phyloP scores from a whole-genome alignment of 1,284 basidiomycete species.

The Sporisorium exsertum region DNA sequence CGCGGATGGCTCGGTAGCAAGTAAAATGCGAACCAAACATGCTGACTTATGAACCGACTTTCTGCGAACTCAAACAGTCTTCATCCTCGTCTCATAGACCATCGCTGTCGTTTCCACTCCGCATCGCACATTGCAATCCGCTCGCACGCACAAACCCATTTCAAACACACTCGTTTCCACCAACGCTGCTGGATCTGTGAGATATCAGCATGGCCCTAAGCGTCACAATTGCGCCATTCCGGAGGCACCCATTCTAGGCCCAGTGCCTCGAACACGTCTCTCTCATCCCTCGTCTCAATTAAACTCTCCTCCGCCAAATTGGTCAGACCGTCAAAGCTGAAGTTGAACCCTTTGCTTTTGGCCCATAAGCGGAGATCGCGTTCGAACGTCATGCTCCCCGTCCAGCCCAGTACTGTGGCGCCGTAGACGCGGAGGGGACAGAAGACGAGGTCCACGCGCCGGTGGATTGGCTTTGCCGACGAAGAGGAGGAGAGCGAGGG shows the following conservation, averaged over 20 bases:
- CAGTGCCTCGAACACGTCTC: conserved; percentile 40
- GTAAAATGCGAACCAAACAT: background rate
- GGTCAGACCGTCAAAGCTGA: conserved; percentile 52
- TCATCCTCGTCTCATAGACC: conserved; percentile 53
- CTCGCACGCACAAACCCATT: background rate
- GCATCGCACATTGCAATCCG: conserved; percentile 1
- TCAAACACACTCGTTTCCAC: background rate
- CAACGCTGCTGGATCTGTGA: background rate
- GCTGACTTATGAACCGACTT: background rate
- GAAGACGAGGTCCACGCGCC: conserved; percentile 44
- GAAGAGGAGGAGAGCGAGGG: conserved; percentile 8
- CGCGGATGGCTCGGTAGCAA: background rate
- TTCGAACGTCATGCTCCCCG: conserved; percentile 56
- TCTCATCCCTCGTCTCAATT: conserved; percentile 49
- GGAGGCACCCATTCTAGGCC: conserved; percentile 53
- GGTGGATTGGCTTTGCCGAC: conserved; percentile 18
- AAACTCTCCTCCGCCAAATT: conserved; percentile 27
- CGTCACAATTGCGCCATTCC: conserved; percentile 60
- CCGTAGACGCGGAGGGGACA: conserved; percentile 50
- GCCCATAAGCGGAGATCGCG: conserved; percentile 55
- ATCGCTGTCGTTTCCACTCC: background rate
- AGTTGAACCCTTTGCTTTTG: conserved; percentile 46
- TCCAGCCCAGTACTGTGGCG: conserved; percentile 58
- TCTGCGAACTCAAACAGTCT: conserved; percentile 26
- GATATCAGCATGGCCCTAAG: conserved; percentile 10